Evolutionary conservation across 2,329 filamentous ascomycete genomes (phyloP).

Genomic region (Paraphaeosphaeria sporulosa): DNA sequence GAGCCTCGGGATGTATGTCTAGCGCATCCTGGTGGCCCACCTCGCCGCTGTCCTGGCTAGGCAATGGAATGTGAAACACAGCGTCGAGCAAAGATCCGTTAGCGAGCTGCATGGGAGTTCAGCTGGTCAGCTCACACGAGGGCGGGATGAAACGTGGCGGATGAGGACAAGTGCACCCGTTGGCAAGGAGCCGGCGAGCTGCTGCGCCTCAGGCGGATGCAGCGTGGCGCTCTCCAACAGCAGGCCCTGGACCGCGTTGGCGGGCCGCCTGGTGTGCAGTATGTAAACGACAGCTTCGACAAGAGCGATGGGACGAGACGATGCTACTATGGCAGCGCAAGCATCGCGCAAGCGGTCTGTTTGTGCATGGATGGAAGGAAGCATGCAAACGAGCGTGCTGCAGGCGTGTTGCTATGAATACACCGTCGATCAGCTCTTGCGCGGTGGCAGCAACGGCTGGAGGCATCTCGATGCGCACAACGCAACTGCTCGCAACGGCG

Average conservation of each 20-base stretch:
- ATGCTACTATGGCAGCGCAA: no score
- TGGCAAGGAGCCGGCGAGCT: background rate
- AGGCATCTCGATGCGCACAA: conserved; percentile 13
- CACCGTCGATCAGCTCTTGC: no score
- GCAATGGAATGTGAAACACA: background rate
- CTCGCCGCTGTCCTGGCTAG: no score
- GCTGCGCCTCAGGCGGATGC: conserved; percentile 6
- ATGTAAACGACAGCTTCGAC: background rate
- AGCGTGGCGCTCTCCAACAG: background rate
- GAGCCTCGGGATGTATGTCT: background rate
- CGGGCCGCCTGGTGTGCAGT: background rate
- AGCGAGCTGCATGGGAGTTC: background rate
- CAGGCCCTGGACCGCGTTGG: background rate
- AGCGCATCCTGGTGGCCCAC: no score
- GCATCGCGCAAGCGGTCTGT: no score
- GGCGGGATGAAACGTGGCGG: conserved; percentile 11
- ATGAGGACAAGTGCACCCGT: conserved; percentile 3
- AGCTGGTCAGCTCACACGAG: conserved; percentile 10
- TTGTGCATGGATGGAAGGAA: no score
- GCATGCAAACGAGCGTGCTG: no score
- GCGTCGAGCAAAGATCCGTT: background rate
- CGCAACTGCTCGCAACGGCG: no score
- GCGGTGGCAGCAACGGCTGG: background rate
- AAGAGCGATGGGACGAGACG: no score
- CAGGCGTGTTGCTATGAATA: no score